Percentiles rank a stretch among this genome's conserved stretches.
phyloP scores from a whole-genome alignment of 495 filamentous ascomycete genomes.

The Antarctomyces pellizariae region DNA sequence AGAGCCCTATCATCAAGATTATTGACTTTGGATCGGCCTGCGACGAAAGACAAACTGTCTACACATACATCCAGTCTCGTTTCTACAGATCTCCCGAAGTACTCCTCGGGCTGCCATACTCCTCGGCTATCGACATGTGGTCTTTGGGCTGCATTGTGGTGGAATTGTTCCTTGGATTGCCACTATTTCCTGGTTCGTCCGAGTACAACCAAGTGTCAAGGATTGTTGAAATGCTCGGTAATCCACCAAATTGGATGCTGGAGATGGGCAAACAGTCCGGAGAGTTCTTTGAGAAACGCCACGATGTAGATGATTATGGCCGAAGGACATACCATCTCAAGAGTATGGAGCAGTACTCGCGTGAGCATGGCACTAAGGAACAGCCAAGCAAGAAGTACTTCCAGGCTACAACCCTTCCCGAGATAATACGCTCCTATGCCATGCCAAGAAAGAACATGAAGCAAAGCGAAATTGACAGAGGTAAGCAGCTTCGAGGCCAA shows the following conservation, averaged over 20 bases:
- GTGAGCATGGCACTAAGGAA: slow-evolving; percentile 88
- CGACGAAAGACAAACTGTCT: slow-evolving; percentile 95
- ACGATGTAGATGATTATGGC: slow-evolving; percentile 54
- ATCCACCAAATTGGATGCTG: slow-evolving; percentile 96
- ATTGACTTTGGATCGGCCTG: slow-evolving; percentile 99
- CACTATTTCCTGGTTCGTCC: slow-evolving; percentile 90
- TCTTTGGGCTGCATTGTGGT: slow-evolving; percentile 97
- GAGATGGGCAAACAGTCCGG: slow-evolving; percentile 97
- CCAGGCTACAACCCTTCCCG: slow-evolving; percentile 72
- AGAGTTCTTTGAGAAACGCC: slow-evolving; percentile 90
- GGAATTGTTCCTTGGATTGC: slow-evolving; percentile 86
- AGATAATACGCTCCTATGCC: slow-evolving; percentile 90
- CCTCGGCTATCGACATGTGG: slow-evolving; percentile 99
- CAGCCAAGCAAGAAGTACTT: slow-evolving; percentile 99
- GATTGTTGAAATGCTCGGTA: slow-evolving; percentile 95
- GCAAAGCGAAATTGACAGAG: slow-evolving; percentile 83
- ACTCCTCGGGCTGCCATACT: slow-evolving; percentile 81
- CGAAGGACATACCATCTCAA: slow-evolving; percentile 79
- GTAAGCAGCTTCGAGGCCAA: slow-evolving; percentile 30
- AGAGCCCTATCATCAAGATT: slow-evolving; percentile 99
- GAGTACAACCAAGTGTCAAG: slow-evolving; percentile 97
- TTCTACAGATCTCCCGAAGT: slow-evolving; percentile 98
- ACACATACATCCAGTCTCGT: slow-evolving; percentile 97
- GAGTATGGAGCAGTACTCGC: slow-evolving; percentile 88
- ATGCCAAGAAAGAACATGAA: slow-evolving; percentile 99